Conservation (phyloP, 352 stramenopile genomes). For the Peronosclerospora sorghi region DNA sequence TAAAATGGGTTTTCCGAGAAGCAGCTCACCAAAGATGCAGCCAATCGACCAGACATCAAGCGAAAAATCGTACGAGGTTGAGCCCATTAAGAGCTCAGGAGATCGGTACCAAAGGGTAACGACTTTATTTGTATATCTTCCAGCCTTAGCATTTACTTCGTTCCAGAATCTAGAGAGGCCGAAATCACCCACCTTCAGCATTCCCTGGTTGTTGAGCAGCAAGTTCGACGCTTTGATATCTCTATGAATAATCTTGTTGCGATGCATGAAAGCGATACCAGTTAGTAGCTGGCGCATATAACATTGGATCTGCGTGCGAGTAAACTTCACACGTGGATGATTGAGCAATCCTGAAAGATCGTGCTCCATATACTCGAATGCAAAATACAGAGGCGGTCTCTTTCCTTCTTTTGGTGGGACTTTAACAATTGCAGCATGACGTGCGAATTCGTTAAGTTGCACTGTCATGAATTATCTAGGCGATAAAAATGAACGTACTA, state of each 20-base stretch:
- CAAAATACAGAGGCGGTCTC: constrained; percentile 74
- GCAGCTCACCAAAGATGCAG: constrained; percentile 72
- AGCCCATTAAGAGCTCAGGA: constrained; percentile 88
- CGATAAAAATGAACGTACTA: constrained; percentile 19
- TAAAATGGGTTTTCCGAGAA: constrained; percentile 72
- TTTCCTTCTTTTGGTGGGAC: constrained; percentile 75
- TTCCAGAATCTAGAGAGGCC: constrained; percentile 79
- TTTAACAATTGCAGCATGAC: constrained; percentile 10
- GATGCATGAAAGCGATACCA: constrained; percentile 80
- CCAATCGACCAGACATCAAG: constrained; percentile 94
- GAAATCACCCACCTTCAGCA: constrained; percentile 80
- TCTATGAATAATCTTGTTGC: constrained; percentile 80
- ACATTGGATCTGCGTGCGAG: constrained; percentile 77
- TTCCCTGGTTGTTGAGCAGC: constrained; percentile 72
- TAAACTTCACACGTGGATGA: constrained; percentile 73
- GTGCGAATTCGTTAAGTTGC: constrained; percentile 4
- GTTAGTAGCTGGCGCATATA: constrained; percentile 81
- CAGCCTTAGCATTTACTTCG: constrained; percentile 73
- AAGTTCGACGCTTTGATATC: constrained; percentile 84
- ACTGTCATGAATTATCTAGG: constrained; percentile 1
- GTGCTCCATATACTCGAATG: constrained; percentile 83
- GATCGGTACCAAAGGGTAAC: constrained; percentile 92
- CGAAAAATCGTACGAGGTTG: constrained; percentile 85
- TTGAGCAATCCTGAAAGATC: constrained; percentile 77
- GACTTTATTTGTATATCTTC: constrained; percentile 90